These are phyloP conservation scores for Trametes gibbosa DNA, from an alignment of 768 basidiomycete species.

Conservation along the genomic window DNA sequence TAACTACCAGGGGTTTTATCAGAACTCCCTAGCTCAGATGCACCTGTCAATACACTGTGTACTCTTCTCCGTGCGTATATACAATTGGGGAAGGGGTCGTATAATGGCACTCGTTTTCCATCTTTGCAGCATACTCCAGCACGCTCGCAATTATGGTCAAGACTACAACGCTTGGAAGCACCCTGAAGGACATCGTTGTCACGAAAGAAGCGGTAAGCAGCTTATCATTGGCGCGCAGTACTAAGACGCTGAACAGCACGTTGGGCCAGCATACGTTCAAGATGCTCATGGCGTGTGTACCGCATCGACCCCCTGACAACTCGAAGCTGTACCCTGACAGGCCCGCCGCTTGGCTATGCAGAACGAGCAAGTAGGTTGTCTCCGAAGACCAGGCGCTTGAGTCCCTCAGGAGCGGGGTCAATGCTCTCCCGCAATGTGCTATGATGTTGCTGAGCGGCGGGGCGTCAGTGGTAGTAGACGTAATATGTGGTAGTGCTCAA, in stretches of 20 bases:
- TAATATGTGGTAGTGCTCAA: not conserved
- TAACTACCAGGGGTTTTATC: too few species aligned
- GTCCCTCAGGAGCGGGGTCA: conserved; percentile 53
- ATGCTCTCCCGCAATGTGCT: conserved; percentile 39
- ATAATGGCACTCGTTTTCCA: too few species aligned
- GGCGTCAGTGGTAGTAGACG: conserved; percentile 11
- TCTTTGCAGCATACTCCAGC: not conserved
- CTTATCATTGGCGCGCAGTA: too few species aligned
- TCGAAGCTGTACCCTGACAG: not conserved
- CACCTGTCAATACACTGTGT: too few species aligned
- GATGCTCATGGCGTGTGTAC: conserved; percentile 53
- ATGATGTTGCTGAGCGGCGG: conserved; percentile 53
- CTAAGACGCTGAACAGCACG: not conserved
- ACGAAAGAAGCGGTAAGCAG: not conserved
- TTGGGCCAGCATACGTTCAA: conserved; percentile 43
- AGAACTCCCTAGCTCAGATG: too few species aligned
- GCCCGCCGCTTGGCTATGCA: conserved; percentile 31
- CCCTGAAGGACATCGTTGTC: not conserved
- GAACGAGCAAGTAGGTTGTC: conserved; percentile 25
- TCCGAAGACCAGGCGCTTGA: conserved; percentile 60
- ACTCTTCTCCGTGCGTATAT: too few species aligned
- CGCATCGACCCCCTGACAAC: not conserved
- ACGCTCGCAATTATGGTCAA: not conserved
- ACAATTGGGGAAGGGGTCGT: too few species aligned
- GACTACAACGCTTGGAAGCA: not conserved